Evolutionary conservation across 306 rosid genomes (phyloP), one percentile per base, ranked within the genome.

Genomic region (Lagenaria siceraria): DNA sequence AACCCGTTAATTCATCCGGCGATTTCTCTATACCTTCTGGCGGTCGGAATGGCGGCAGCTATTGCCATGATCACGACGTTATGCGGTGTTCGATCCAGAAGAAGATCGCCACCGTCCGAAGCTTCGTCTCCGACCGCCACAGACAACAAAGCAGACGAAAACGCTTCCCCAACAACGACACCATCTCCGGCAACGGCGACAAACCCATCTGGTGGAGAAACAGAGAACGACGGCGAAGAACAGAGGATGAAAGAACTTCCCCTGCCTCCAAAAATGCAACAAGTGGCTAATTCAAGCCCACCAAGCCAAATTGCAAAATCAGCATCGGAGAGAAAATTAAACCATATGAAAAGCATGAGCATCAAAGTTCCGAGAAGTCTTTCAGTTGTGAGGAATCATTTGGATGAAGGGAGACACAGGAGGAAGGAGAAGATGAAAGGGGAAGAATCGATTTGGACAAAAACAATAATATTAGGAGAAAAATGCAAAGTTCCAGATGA

Each of bases 371-470:
- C 91, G 0, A 82, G 96, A 61, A 89, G 87, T 73, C 33, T 87
- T 43, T 91, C 97, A 0, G 38, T 85, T 80, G 88, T 85, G 3
- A 83, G 21, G 63, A 63, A 63, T 5, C 29, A 81, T 5, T 78
- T 62, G 5, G 91, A 90, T 1, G 86, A 82, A 0, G 73, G 15
- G 48, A 24, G 82, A 60, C 75, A 73, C 18, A 54, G 82, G 38
- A 61, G 36, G 11, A 87, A 84, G 64, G 82, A 59, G 38, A 86
- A 75, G 81, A 21, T 73, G 40, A 87, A 87, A 74, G 4, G 64
- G 18, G 96, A 93, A 52, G 96, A 93, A 5, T 83, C 91, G 2
- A 82, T 91, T 29, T 93, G 98, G 98, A 90, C 85, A 90, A 93
- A 91, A 78, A 86, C 97, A 0, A 93, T 93, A 61, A 93, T 93